Evolutionary conservation across 129 eudicot species (phyloP), one percentile per base, ranked within the genome.

Genomic region (Escallonia rubra): DNA sequence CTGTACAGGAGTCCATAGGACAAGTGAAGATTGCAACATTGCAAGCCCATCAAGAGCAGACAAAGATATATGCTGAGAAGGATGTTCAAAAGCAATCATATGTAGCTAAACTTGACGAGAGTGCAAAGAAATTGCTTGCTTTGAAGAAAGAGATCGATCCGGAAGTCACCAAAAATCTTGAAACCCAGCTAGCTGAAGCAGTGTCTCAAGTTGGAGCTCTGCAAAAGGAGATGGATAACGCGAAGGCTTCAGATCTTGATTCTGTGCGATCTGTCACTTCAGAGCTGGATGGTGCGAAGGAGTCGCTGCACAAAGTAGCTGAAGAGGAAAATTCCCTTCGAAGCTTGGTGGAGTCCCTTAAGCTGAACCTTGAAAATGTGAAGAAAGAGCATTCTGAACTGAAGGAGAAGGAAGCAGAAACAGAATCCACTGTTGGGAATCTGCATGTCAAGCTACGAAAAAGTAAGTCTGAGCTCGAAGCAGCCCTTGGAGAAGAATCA

Each of bases 251-350:
- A 5, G 99, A 94, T 81, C 72, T 85, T 49, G 96, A 81, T 78
- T 69, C 92, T 40, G 80, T 89, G 55, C 85, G 74, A 73, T 67
- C 62, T 9, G 85, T 84, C 47, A 79, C 93, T 11, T 62, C 46
- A 3, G 99, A 89, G 55, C 80, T 94, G 76, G 91, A 84, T 67
- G 87, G 77, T 71, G 99, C 95, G 13, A 94, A 94, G 74, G 89
- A 83, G 43, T 87, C 96, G 10, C 67, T 94, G 59, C 86, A 77
- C 49, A 89, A 85, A 81, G 90, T 89, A 12, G 82, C 58, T 11
- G 89, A 85, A 60, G 99, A 94, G 76, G 96, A 87, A 67, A 81
- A 43, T 60, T 81, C 83, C 2, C 78, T 94, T 15, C 78, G 81
- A 64, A 81, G 67, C 71, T 62, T 85, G 77, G 76, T 87, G 78